These are phyloP conservation scores for Bjerkandera adusta DNA, from an alignment of 1,284 basidiomycete genomes.

Conservation along the genomic window DNA sequence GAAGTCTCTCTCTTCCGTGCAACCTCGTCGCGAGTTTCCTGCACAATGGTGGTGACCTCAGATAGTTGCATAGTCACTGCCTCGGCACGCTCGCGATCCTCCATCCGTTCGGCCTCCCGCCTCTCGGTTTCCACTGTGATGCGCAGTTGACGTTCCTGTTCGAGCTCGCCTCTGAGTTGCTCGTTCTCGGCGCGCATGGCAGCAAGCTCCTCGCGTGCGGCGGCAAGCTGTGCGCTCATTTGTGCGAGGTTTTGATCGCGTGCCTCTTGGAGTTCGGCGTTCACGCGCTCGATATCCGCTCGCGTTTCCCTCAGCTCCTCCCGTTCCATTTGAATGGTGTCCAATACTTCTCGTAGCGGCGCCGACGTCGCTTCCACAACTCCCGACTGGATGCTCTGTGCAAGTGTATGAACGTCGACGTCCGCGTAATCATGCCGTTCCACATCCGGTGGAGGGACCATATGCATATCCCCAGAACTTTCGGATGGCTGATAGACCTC, in stretches of 20 bases:
- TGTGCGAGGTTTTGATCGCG: slow-evolving; percentile 46
- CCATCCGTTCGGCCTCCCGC: slow-evolving; percentile 54
- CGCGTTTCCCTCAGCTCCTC: slow-evolving; percentile 55
- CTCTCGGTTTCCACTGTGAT: slow-evolving; percentile 58
- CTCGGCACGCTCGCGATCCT: slow-evolving; percentile 56
- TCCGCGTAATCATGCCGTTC: slow-evolving; percentile 13
- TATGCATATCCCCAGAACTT: too few relatives aligned
- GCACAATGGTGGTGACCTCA: slow-evolving; percentile 67
- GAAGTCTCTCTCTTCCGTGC: slow-evolving; percentile 53
- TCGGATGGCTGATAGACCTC: too few relatives aligned
- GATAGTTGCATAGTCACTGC: slow-evolving; percentile 54
- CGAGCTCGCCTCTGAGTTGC: slow-evolving; percentile 47
- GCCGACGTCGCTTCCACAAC: slow-evolving; percentile 49
- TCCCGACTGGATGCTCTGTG: slow-evolving; percentile 36
- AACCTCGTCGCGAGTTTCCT: slow-evolving; percentile 56
- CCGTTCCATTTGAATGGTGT: slow-evolving; percentile 56
- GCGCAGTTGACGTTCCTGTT: slow-evolving; percentile 53
- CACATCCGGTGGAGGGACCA: slow-evolving; percentile 2
- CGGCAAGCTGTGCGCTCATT: slow-evolving; percentile 50
- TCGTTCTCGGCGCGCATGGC: slow-evolving; percentile 52
- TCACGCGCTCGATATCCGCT: slow-evolving; percentile 48
- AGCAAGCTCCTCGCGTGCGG: slow-evolving; percentile 63
- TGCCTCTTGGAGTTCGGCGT: slow-evolving; percentile 46
- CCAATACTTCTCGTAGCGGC: slow-evolving; percentile 54
- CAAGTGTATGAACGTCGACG: slow-evolving; percentile 28